Conservation (phyloP, 2,329 filamentous ascomycete genomes). For the Phialemoniopsis sp. region DNA sequence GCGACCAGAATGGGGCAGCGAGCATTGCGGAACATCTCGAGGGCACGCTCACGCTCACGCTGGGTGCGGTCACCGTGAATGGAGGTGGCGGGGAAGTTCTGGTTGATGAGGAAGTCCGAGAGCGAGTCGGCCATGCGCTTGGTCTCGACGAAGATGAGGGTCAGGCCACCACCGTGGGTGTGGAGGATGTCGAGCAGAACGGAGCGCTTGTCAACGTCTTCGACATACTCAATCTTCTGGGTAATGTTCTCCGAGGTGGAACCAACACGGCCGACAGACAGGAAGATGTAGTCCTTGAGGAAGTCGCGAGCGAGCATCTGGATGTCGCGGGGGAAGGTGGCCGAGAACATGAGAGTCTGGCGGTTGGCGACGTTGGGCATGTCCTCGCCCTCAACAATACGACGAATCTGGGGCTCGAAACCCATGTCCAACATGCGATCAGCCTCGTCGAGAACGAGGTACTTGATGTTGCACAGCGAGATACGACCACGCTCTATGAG, state of each 20-base stretch:
- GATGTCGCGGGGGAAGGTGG: constrained; percentile 97
- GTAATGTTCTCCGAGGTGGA: constrained; percentile 99
- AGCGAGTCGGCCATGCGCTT: constrained; percentile 99
- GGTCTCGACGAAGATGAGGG: constrained; percentile 97
- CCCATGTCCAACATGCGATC: constrained; percentile 99
- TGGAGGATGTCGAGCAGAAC: constrained; percentile 96
- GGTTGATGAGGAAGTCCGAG: constrained; percentile 97
- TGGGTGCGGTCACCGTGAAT: constrained; percentile 99
- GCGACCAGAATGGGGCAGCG: constrained; percentile 96
- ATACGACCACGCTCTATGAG: constrained; percentile 98
- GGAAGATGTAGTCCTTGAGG: constrained; percentile 98
- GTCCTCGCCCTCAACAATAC: constrained; percentile 96
- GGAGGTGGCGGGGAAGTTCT: constrained; percentile 95
- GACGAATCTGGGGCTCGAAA: constrained; percentile 99
- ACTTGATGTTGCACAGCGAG: constrained; percentile 98
- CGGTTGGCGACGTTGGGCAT: constrained; percentile 82
- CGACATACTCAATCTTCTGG: constrained; percentile 95
- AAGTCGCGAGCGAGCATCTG: constrained; percentile 99
- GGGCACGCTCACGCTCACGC: constrained; percentile 94
- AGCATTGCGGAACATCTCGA: constrained; percentile 95
- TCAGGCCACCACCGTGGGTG: constrained; percentile 81
- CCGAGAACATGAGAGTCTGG: constrained; percentile 99
- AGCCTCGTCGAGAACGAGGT: constrained; percentile 96
- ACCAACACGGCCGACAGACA: constrained; percentile 96
- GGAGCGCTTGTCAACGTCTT: constrained; percentile 95